Conservation (phyloP, 495 filamentous ascomycete species). For the Penicillium herquei region DNA sequence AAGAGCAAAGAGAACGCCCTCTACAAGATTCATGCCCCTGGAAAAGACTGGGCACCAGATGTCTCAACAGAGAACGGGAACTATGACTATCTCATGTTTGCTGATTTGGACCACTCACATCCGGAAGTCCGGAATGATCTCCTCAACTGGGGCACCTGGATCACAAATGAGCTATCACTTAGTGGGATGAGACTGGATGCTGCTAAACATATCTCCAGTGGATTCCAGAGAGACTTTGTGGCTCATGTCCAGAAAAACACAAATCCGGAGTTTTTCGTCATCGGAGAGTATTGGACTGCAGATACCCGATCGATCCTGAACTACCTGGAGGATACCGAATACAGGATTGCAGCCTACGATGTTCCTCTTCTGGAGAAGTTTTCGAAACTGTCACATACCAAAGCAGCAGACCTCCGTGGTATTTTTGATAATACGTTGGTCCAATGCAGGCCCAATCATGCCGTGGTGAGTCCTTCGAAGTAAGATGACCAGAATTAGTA, state of each 20-base stretch:
- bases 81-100: conserved; percentile 69
- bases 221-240: conserved; percentile 62
- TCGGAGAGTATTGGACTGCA: conserved; percentile 74
- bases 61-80: conserved; percentile 69
- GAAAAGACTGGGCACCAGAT: conserved; percentile 63
- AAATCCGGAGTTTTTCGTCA: conserved; percentile 59
- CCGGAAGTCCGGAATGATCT: conserved; percentile 64
- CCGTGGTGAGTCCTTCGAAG: conserved; percentile 50
- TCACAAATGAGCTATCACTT: conserved; percentile 55
- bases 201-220: conserved; percentile 66
- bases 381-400: conserved; percentile 48
- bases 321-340: conserved; percentile 59
- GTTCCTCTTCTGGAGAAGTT: conserved; percentile 67
- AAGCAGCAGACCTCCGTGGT: conserved; percentile 55
- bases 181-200: conserved; percentile 74
- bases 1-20: conserved; percentile 57
- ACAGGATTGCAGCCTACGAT: conserved; percentile 64
- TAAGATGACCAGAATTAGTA: neutral
- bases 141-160: conserved; percentile 65
- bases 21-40: conserved; percentile 64
- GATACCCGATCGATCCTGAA: conserved; percentile 51
- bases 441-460: conserved; percentile 54
- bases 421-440: conserved; percentile 64
- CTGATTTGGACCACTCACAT: conserved; percentile 66
- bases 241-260: conserved; percentile 46